A percentile compares a stretch with the other conserved stretches of the same genome.
Conservation (phyloP, 352 stramenopile species). For the Globisporangium parvum region DNA sequence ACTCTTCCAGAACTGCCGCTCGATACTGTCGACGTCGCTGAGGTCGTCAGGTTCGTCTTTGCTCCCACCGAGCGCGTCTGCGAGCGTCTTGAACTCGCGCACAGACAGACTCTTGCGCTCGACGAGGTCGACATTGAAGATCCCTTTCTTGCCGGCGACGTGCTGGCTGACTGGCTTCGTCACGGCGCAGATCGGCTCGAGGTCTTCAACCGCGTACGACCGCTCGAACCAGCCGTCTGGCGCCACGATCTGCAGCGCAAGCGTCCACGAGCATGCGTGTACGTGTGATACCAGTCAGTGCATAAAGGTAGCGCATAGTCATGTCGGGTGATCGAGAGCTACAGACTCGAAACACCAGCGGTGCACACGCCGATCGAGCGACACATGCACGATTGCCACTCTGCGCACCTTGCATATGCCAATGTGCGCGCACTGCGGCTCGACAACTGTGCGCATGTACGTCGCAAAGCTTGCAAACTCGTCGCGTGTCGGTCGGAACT, state of each 20-base stretch:
- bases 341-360: background rate
- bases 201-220: constrained; percentile 46
- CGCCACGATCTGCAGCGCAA: constrained; percentile 40
- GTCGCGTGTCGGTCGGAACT: constrained; percentile 74
- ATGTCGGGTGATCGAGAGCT: too few relatives aligned
- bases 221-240: constrained; percentile 73
- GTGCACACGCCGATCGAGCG: too few relatives aligned
- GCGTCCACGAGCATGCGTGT: too few relatives aligned
- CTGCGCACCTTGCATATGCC: constrained; percentile 86
- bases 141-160: constrained; percentile 84
- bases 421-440: constrained; percentile 65
- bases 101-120: constrained; percentile 72
- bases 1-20: constrained; percentile 87
- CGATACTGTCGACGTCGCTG: constrained; percentile 41
- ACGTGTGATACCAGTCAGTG: too few relatives aligned
- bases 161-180: constrained; percentile 74
- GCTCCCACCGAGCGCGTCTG: constrained; percentile 26
- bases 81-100: constrained; percentile 51
- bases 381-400: too few relatives aligned
- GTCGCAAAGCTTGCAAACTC: constrained; percentile 84
- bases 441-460: constrained; percentile 82
- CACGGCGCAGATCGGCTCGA: constrained; percentile 37
- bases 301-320: too few relatives aligned
- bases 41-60: constrained; percentile 13
- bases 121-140: constrained; percentile 89